These are phyloP conservation scores for Syzygium oleosum DNA, from an alignment of 345 rosid genomes.

Conservation along the genomic window DNA sequence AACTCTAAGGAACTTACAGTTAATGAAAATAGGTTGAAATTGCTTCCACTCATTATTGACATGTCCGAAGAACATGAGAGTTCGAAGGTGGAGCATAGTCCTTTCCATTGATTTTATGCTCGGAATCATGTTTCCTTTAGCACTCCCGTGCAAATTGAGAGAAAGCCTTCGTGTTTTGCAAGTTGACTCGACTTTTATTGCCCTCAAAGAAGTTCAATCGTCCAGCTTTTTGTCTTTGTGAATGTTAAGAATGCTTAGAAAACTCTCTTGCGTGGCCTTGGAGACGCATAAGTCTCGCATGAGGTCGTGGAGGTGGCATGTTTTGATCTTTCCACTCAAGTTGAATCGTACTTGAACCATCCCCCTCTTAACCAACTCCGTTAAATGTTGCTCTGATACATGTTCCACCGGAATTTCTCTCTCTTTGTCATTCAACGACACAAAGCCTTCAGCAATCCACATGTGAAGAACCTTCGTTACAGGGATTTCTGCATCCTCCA, in stretches of 20 bases:
- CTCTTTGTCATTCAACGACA: not conserved
- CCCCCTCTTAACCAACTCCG: constrained; percentile 26
- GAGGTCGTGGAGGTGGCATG: constrained; percentile 30
- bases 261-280: constrained; percentile 18
- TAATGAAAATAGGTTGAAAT: not conserved
- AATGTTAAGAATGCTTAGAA: constrained; percentile 4
- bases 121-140: not conserved
- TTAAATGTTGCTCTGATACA: constrained; percentile 15
- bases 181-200: not conserved
- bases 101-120: not conserved
- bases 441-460: constrained; percentile 44
- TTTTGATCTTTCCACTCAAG: constrained; percentile 17
- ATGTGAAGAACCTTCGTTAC: constrained; percentile 17
- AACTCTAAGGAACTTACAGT: not conserved
- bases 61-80: constrained; percentile 20
- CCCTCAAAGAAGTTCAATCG: not conserved
- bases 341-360: constrained; percentile 21
- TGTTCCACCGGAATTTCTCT: constrained; percentile 15
- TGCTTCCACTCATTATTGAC: not conserved
- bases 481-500: constrained; percentile 24
- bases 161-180: not conserved
- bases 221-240: not conserved
- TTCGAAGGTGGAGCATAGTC: constrained; percentile 5
- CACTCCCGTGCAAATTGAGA: not conserved
- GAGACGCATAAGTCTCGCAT: constrained; percentile 26